phyloP scores from a whole-genome alignment of 805 yeast genomes.

The Metschnikowia kofuensis region DNA sequence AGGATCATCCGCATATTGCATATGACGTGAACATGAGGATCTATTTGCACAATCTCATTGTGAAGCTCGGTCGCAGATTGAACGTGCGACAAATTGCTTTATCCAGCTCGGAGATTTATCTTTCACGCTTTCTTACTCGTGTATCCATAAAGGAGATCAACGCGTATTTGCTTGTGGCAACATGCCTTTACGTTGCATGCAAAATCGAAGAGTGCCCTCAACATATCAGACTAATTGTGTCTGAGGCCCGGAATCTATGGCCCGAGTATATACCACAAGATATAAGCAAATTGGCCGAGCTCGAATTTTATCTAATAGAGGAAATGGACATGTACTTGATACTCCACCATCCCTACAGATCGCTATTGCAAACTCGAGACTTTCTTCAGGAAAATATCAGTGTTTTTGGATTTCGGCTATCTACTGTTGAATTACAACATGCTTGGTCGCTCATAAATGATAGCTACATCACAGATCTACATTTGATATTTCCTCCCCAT shows the following conservation, averaged over 20 bases:
- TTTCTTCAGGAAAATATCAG: conserved; percentile 33
- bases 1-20: conserved; percentile 43
- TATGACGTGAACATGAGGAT: conserved; percentile 67
- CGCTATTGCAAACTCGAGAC: conserved; percentile 53
- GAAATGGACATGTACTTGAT: conserved; percentile 73
- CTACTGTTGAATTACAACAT: conserved; percentile 72
- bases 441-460: conserved; percentile 91
- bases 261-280: conserved; percentile 94
- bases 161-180: conserved; percentile 73
- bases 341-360: conserved; percentile 73
- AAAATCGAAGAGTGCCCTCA: conserved; percentile 95
- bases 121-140: conserved; percentile 70
- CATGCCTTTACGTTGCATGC: conserved; percentile 86
- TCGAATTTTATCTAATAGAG: conserved; percentile 90
- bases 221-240: conserved; percentile 77
- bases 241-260: conserved; percentile 88
- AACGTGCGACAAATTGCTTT: conserved; percentile 78
- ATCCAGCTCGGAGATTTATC: conserved; percentile 84
- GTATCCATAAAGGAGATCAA: conserved; percentile 81
- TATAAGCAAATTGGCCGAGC: conserved; percentile 86
- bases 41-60: conserved; percentile 70
- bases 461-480: conserved; percentile 82
- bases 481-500: conserved; percentile 84
- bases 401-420: conserved; percentile 33
- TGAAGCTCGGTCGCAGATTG: conserved; percentile 74